These are phyloP conservation scores for Leccinum angustisporum DNA, from an alignment of 1,284 basidiomycete species.

Conservation along the genomic window DNA sequence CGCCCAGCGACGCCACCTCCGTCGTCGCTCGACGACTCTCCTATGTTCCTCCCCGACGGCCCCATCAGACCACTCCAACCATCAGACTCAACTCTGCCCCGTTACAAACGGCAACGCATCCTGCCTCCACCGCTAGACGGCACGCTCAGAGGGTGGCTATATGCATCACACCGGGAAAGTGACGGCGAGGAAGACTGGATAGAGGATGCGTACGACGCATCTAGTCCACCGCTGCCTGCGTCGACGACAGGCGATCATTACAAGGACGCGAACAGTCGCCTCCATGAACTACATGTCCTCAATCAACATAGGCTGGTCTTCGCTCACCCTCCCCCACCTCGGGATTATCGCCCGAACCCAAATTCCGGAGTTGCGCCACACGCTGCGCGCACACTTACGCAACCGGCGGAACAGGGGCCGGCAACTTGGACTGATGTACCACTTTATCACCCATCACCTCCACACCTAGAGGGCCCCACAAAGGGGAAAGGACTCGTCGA, in stretches of 20 bases:
- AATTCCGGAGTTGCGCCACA: not conserved
- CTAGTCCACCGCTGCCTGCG: slow-evolving; percentile 1
- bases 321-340: slow-evolving; percentile 22
- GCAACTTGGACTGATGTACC: slow-evolving; percentile 3
- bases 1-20: slow-evolving; percentile 52
- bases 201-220: slow-evolving; percentile 27
- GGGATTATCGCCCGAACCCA: slow-evolving; percentile 10
- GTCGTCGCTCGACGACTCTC: slow-evolving; percentile 40
- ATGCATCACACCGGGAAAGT: slow-evolving; percentile 26
- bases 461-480: not conserved
- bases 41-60: slow-evolving; percentile 30
- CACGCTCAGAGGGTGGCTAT: slow-evolving; percentile 41
- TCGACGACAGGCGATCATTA: slow-evolving; percentile 40
- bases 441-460: slow-evolving; percentile 4
- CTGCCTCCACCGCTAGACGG: slow-evolving; percentile 49
- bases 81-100: slow-evolving; percentile 17
- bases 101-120: slow-evolving; percentile 47
- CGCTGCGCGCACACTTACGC: not conserved
- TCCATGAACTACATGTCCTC: slow-evolving; percentile 66
- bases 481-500: slow-evolving; percentile 17
- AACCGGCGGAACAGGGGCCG: slow-evolving; percentile 2
- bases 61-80: slow-evolving; percentile 19
- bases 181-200: slow-evolving; percentile 39
- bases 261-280: slow-evolving; percentile 56
- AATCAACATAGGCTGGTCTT: slow-evolving; percentile 60